A percentile compares a stretch with the other conserved stretches of the same genome.
These are phyloP conservation scores for Friedmanniomyces simplex DNA, from an alignment of 495 filamentous ascomycete species.

Conservation along the genomic window DNA sequence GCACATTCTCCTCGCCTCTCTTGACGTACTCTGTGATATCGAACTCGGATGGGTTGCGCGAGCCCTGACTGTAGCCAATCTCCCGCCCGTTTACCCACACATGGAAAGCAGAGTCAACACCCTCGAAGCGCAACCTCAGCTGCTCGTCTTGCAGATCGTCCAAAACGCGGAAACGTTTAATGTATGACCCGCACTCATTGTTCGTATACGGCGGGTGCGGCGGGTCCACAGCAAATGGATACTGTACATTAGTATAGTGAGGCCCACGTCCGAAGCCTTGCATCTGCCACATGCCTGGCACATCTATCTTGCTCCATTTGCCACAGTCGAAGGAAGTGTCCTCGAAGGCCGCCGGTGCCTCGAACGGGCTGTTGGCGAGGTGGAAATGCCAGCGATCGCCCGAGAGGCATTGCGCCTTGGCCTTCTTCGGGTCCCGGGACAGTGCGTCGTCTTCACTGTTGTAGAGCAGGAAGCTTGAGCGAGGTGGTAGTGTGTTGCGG, in stretches of 20 bases:
- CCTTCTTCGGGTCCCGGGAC: background rate
- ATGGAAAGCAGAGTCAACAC: conserved; percentile 16
- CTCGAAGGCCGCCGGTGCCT: conserved; percentile 19
- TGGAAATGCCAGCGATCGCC: conserved; percentile 6
- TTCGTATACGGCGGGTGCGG: conserved; percentile 7
- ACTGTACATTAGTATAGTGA: conserved; percentile 15
- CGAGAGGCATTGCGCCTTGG: conserved; percentile 2
- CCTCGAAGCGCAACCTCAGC: conserved; percentile 14
- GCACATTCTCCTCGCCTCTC: background rate
- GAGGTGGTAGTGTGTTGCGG: conserved; percentile 4
- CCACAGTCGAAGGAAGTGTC: conserved; percentile 1
- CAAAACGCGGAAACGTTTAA: conserved; percentile 3
- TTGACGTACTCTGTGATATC: conserved; percentile 12
- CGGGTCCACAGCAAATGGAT: conserved; percentile 10
- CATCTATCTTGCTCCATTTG: conserved; percentile 1
- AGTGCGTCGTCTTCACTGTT: conserved; percentile 1
- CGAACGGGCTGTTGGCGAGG: conserved; percentile 4
- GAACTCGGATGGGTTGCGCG: conserved; percentile 16
- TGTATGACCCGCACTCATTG: conserved; percentile 11
- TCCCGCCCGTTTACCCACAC: conserved; percentile 12
- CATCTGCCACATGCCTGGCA: conserved; percentile 26
- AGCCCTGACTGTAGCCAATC: conserved; percentile 14
- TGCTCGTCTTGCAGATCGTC: background rate
- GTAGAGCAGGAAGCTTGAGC: conserved; percentile 3
- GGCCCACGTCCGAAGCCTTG: conserved; percentile 9